These are phyloP conservation scores for Aspergillus transmontanensis DNA, from an alignment of 2,329 filamentous ascomycete genomes.

Conservation along the genomic window DNA sequence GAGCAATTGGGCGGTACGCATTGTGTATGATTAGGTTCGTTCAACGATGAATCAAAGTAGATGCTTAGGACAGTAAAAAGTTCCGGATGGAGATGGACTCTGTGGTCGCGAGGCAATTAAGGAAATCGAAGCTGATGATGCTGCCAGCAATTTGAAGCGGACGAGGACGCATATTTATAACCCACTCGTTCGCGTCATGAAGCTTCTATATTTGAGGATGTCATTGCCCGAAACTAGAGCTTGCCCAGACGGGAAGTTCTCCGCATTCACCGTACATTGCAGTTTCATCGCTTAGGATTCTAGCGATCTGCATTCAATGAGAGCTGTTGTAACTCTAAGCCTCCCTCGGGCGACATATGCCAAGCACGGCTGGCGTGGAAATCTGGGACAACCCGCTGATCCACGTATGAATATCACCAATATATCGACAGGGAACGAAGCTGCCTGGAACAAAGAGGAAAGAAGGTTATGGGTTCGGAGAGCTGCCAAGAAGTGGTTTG, in stretches of 20 bases:
- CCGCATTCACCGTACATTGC: background rate
- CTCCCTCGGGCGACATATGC: slow-evolving; percentile 6
- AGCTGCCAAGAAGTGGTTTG: slow-evolving; percentile 1
- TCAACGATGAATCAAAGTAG: background rate
- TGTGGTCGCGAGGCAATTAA: background rate
- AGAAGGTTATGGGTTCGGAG: background rate
- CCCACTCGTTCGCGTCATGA: background rate
- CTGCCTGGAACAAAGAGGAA: slow-evolving; percentile 4
- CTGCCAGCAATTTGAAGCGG: background rate
- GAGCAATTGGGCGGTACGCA: slow-evolving; percentile 27
- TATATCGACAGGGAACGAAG: slow-evolving; percentile 6
- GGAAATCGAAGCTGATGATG: background rate
- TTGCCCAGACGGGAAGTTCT: background rate
- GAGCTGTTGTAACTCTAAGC: slow-evolving; percentile 16
- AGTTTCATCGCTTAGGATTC: background rate
- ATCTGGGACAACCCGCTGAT: background rate
- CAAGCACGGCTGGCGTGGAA: slow-evolving; percentile 2
- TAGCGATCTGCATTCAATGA: background rate
- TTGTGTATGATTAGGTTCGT: slow-evolving; percentile 11
- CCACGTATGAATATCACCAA: slow-evolving; percentile 1
- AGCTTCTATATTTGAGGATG: background rate
- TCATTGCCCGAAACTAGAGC: background rate
- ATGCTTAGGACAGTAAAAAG: background rate
- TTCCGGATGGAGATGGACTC: background rate
- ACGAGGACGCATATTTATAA: background rate